These are phyloP conservation scores for Rosellinia necatrix DNA, from an alignment of 2,329 filamentous ascomycete species.

Conservation along the genomic window DNA sequence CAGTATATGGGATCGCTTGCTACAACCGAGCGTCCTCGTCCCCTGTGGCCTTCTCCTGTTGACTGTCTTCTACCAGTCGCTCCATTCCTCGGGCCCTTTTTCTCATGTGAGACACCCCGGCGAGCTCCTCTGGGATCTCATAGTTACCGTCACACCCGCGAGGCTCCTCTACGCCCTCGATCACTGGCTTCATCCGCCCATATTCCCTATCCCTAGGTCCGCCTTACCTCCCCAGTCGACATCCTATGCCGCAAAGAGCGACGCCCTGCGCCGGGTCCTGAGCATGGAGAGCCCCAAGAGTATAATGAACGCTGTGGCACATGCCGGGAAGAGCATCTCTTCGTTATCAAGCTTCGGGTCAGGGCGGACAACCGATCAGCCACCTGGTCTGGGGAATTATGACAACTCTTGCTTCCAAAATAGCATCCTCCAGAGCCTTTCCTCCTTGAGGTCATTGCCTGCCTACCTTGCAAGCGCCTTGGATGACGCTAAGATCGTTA, in stretches of 20 bases:
- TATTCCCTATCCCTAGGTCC: constrained; percentile 45
- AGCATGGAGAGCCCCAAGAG: constrained; percentile 59
- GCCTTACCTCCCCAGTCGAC: constrained; percentile 44
- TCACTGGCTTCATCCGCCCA: constrained; percentile 55
- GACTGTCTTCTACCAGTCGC: constrained; percentile 44
- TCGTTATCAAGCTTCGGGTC: constrained; percentile 55
- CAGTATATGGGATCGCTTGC: constrained; percentile 41
- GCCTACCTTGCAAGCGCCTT: constrained; percentile 62
- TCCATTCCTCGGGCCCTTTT: constrained; percentile 36
- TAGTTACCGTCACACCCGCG: constrained; percentile 62
- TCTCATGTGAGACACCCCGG: constrained; percentile 43
- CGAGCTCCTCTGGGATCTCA: constrained; percentile 62
- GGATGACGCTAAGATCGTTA: constrained; percentile 33
- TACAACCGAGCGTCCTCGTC: constrained; percentile 44
- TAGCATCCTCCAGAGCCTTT: constrained; percentile 84
- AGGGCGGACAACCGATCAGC: constrained; percentile 51
- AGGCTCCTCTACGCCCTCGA: constrained; percentile 62
- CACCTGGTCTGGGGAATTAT: constrained; percentile 80
- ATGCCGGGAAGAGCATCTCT: constrained; percentile 60
- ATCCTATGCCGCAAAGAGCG: constrained; percentile 64
- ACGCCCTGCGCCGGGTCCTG: constrained; percentile 66
- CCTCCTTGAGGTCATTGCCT: constrained; percentile 73
- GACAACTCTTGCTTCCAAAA: constrained; percentile 99
- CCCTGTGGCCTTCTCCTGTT: constrained; percentile 42
- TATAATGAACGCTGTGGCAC: constrained; percentile 61